Conservation (phyloP, 2,329 filamentous ascomycete species). For the Tolypocladium endophyticum region DNA sequence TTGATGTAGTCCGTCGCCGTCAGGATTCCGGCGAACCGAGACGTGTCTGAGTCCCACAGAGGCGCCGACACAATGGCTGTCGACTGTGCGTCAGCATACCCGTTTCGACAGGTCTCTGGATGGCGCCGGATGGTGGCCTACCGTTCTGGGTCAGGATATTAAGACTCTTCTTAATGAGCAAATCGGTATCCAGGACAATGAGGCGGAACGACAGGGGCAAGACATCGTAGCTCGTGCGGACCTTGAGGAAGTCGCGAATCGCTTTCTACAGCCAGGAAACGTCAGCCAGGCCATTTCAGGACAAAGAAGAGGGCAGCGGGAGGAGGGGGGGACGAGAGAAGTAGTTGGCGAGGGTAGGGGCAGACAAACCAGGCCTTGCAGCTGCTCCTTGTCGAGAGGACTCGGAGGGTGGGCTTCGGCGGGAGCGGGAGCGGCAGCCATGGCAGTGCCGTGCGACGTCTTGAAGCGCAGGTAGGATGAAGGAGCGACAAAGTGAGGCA, state of each 20-base stretch:
- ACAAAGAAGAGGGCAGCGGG: background rate
- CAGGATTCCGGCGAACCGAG: slow-evolving; percentile 85
- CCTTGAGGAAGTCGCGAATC: slow-evolving; percentile 91
- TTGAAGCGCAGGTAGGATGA: slow-evolving; percentile 45
- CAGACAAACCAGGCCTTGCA: slow-evolving; percentile 58
- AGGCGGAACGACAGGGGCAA: slow-evolving; percentile 91
- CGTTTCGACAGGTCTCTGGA: background rate
- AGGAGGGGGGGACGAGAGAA: background rate
- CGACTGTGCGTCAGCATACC: background rate
- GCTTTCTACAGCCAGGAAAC: slow-evolving; percentile 50
- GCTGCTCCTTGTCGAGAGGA: slow-evolving; percentile 64
- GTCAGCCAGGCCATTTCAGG: slow-evolving; percentile 3
- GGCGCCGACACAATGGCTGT: slow-evolving; percentile 93
- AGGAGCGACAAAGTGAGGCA: slow-evolving; percentile 49
- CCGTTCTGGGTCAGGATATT: slow-evolving; percentile 94
- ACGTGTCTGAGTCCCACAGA: slow-evolving; percentile 89
- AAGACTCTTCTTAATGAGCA: slow-evolving; percentile 94
- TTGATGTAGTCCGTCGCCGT: slow-evolving; percentile 98
- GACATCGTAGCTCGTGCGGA: slow-evolving; percentile 95
- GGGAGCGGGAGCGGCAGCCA: slow-evolving; percentile 16
- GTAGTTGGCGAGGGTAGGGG: background rate
- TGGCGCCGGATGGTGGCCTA: slow-evolving; percentile 26
- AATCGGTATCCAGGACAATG: slow-evolving; percentile 87
- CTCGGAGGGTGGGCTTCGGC: slow-evolving; percentile 34
- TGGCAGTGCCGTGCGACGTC: slow-evolving; percentile 21